Conservation (phyloP, 2,329 filamentous ascomycete species). For the Talaromyces sp. region DNA sequence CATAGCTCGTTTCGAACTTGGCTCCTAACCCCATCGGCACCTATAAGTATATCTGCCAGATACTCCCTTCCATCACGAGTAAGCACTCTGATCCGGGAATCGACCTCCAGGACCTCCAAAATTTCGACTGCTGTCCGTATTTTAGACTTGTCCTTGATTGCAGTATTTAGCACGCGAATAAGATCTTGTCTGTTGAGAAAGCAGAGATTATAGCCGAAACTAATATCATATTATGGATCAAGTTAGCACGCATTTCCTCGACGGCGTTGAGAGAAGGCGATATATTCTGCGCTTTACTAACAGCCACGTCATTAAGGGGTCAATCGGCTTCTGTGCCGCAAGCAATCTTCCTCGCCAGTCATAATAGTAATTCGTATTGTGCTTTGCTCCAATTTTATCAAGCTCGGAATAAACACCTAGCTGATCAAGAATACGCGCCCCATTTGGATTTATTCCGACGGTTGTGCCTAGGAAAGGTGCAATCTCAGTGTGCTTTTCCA, state of each 20-base stretch:
- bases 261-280: not conserved
- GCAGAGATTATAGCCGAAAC: not conserved
- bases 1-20: conserved; percentile 30
- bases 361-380: not conserved
- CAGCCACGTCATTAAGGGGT: not conserved
- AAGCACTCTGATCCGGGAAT: conserved; percentile 21
- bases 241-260: not conserved
- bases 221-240: not conserved
- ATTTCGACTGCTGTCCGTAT: conserved; percentile 23
- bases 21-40: conserved; percentile 42
- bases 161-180: conserved; percentile 26
- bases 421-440: conserved; percentile 46
- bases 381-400: not conserved
- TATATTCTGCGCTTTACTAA: not conserved
- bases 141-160: conserved; percentile 23
- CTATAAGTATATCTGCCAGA: conserved; percentile 34
- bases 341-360: not conserved
- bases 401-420: conserved; percentile 30
- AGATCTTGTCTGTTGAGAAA: conserved; percentile 34
- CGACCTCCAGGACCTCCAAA: conserved; percentile 10
- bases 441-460: conserved; percentile 43
- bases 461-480: conserved; percentile 42
- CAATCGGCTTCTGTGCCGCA: not conserved
- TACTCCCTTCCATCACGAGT: conserved; percentile 30
- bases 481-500: conserved; percentile 36